Evolutionary conservation across 345 rosid species (phyloP).

Genomic region (Eucalyptus sp.): DNA sequence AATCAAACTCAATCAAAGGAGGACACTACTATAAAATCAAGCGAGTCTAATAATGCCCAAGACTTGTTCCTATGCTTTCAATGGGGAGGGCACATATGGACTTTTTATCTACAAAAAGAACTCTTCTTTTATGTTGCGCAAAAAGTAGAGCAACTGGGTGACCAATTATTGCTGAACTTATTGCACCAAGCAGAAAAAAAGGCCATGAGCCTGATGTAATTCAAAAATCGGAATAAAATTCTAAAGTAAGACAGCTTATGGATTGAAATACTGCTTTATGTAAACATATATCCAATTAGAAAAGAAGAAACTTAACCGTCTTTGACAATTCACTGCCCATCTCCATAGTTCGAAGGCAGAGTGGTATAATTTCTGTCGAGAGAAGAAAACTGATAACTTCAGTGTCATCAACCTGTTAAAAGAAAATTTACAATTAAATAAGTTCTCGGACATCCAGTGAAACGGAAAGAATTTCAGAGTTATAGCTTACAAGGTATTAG

Average conservation of each 20-base stretch:
- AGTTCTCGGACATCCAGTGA: neutral
- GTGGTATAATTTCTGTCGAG: conserved; percentile 86
- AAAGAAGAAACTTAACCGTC: conserved; percentile 53
- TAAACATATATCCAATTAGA: neutral
- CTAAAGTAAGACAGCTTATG: neutral
- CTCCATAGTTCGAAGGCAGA: conserved; percentile 96
- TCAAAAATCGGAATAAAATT: neutral
- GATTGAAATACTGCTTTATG: neutral
- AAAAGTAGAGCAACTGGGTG: neutral
- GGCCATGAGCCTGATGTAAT: neutral
- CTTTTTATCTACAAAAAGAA: neutral
- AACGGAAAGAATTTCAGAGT: neutral
- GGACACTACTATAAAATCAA: neutral
- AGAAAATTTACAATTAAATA: neutral
- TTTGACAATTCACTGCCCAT: conserved; percentile 98
- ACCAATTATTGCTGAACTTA: neutral
- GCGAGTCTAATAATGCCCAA: neutral
- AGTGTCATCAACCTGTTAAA: conserved; percentile 83
- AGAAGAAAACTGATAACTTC: conserved; percentile 97
- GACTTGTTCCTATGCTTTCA: neutral
- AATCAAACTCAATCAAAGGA: neutral
- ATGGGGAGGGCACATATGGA: neutral
- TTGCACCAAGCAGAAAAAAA: neutral
- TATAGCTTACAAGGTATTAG: neutral
- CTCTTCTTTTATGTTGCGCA: neutral